Evolutionary conservation across 495 filamentous ascomycete species (phyloP).

Genomic region (Filosporella fistucella): DNA sequence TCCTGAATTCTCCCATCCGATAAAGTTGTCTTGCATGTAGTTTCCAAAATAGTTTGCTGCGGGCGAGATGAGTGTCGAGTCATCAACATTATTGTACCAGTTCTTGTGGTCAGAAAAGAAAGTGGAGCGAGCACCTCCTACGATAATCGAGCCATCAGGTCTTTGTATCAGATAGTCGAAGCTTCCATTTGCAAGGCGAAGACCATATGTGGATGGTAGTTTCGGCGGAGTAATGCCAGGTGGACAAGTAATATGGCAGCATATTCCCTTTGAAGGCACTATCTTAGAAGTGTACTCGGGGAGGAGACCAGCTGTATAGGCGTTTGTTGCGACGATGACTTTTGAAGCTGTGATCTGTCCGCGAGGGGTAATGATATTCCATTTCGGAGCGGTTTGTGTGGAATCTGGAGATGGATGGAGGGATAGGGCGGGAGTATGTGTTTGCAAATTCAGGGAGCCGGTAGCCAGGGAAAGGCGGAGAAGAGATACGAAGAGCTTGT

Average conservation of each 20-base stretch:
- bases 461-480: conserved; percentile 42
- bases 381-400: no score
- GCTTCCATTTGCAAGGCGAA: neutral
- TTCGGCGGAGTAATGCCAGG: neutral
- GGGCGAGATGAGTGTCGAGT: conserved; percentile 36
- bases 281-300: conserved; percentile 26
- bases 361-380: conserved; percentile 45
- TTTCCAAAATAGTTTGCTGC: conserved; percentile 39
- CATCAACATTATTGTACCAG: conserved; percentile 48
- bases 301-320: conserved; percentile 57
- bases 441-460: conserved; percentile 56
- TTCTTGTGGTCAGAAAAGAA: conserved; percentile 28
- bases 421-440: conserved; percentile 46
- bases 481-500: conserved; percentile 57
- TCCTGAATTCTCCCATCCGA: conserved; percentile 42
- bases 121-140: conserved; percentile 41
- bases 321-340: conserved; percentile 67
- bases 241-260: neutral
- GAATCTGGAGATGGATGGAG: neutral
- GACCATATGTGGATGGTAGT: conserved; percentile 2
- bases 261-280: conserved; percentile 4
- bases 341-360: conserved; percentile 46
- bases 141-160: conserved; percentile 44
- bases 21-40: neutral
- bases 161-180: conserved; percentile 46